A percentile compares a stretch with the other conserved stretches of the same genome.
Evolutionary conservation across 2,329 filamentous ascomycete species (phyloP).

Genomic region (Pyrenophora tritici-repentis): DNA sequence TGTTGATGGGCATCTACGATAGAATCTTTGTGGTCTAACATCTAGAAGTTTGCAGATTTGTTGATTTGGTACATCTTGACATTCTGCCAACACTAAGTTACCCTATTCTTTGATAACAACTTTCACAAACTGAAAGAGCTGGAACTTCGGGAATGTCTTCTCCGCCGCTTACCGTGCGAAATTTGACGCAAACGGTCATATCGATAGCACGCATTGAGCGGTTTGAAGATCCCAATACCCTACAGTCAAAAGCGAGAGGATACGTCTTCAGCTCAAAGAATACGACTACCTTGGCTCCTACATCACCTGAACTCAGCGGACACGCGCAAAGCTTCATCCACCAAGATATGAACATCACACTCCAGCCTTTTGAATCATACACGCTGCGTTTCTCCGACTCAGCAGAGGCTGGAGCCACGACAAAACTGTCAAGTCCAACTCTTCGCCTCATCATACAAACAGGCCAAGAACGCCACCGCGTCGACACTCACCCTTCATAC

Average conservation of each 20-base stretch:
- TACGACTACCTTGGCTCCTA: slow-evolving; percentile 35
- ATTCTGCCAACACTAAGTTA: no score
- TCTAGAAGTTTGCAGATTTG: not conserved
- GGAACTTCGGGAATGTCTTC: slow-evolving; percentile 25
- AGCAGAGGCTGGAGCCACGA: not conserved
- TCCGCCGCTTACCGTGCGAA: slow-evolving; percentile 74
- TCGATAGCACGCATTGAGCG: slow-evolving; percentile 75
- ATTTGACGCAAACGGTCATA: slow-evolving; percentile 75
- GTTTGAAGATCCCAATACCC: slow-evolving; percentile 63
- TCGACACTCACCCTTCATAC: slow-evolving; percentile 68
- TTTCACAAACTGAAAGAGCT: not conserved
- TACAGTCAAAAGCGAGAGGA: slow-evolving; percentile 38
- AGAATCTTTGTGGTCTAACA: no score
- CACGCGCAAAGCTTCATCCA: slow-evolving; percentile 66
- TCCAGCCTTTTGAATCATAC: slow-evolving; percentile 71
- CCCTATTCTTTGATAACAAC: not conserved
- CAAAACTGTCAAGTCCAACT: slow-evolving; percentile 57
- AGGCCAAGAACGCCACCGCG: slow-evolving; percentile 67
- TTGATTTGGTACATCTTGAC: not conserved
- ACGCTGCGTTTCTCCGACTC: slow-evolving; percentile 61
- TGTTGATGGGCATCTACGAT: no score
- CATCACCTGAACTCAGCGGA: slow-evolving; percentile 52
- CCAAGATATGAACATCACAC: slow-evolving; percentile 64
- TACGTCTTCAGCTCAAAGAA: slow-evolving; percentile 40
- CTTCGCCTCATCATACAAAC: slow-evolving; percentile 76